phyloP scores from a whole-genome alignment of 2,329 filamentous ascomycete genomes.

The Fusarium metavorans region DNA sequence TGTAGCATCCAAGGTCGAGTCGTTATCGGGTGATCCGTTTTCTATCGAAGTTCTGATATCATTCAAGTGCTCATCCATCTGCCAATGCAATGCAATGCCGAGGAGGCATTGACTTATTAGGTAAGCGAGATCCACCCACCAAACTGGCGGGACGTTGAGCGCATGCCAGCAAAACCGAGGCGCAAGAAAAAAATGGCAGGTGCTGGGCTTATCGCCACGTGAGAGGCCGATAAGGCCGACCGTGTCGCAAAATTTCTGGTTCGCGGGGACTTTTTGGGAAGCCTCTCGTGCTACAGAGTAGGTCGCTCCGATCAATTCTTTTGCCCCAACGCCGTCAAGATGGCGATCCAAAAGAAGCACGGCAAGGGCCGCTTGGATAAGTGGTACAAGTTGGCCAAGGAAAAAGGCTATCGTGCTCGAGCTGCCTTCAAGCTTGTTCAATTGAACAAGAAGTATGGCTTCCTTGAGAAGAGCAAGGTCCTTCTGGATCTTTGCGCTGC shows the following conservation, averaged over 20 bases:
- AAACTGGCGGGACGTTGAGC: neutral
- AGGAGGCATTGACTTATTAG: constrained; percentile 23
- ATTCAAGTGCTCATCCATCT: constrained; percentile 39
- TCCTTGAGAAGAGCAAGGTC: constrained; percentile 96
- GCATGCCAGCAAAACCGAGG: neutral
- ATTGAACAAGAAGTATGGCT: constrained; percentile 99
- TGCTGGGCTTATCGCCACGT: constrained; percentile 49
- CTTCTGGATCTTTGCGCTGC: constrained; percentile 97
- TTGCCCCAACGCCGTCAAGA: constrained; percentile 52
- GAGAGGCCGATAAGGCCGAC: constrained; percentile 41
- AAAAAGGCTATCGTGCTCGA: constrained; percentile 95
- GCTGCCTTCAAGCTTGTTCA: constrained; percentile 98
- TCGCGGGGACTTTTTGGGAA: constrained; percentile 36
- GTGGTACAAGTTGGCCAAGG: constrained; percentile 98
- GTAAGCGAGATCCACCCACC: constrained; percentile 27
- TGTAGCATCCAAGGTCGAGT: constrained; percentile 36
- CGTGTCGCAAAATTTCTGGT: constrained; percentile 51
- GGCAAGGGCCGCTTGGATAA: constrained; percentile 98
- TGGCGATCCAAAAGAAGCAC: constrained; percentile 99
- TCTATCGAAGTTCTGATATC: constrained; percentile 33
- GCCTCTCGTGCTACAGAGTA: constrained; percentile 22
- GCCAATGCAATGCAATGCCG: constrained; percentile 26
- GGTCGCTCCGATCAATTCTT: neutral
- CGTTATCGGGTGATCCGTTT: constrained; percentile 33
- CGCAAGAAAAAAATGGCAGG: neutral